Percentiles rank a stretch among this genome's conserved stretches.
phyloP scores from a whole-genome alignment of 139 green algal genomes.

The Tetraselmis striata region DNA sequence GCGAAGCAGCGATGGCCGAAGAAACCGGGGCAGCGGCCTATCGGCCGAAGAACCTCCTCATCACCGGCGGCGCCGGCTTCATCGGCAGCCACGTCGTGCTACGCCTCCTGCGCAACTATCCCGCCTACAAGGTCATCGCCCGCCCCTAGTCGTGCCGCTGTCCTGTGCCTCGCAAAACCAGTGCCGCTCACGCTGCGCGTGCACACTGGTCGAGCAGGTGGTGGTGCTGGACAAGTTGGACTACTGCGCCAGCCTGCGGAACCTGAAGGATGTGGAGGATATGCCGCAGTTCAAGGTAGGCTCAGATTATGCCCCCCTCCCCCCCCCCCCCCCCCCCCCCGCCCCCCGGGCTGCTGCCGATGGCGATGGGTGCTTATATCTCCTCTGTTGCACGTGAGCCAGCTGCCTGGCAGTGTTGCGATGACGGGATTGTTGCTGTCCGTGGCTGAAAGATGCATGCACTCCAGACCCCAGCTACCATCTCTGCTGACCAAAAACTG shows the following conservation, averaged over 20 bases:
- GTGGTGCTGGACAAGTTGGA: conserved; percentile 95
- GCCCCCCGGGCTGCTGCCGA: too few species aligned
- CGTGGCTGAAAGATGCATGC: not conserved
- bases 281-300: conserved; percentile 80
- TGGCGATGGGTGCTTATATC: too few species aligned
- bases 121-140: conserved; percentile 75
- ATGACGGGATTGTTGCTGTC: not conserved
- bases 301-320: too few species aligned
- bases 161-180: not conserved
- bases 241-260: conserved; percentile 87
- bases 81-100: conserved; percentile 87
- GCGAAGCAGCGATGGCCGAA: too few species aligned
- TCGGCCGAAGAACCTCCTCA: conserved; percentile 27
- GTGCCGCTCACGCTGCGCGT: not conserved
- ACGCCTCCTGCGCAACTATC: conserved; percentile 62
- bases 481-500: too few species aligned
- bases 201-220: conserved; percentile 37
- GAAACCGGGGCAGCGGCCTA: too few species aligned
- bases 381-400: not conserved
- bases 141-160: not conserved
- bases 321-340: too few species aligned
- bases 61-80: conserved; percentile 80
- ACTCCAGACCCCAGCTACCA: too few species aligned
- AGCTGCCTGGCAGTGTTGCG: not conserved
- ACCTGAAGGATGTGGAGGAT: conserved; percentile 52